Evolutionary conservation across 1,284 basidiomycete genomes (phyloP), one percentile per base, ranked within the genome.

Genomic region (Ganoderma meredithae): DNA sequence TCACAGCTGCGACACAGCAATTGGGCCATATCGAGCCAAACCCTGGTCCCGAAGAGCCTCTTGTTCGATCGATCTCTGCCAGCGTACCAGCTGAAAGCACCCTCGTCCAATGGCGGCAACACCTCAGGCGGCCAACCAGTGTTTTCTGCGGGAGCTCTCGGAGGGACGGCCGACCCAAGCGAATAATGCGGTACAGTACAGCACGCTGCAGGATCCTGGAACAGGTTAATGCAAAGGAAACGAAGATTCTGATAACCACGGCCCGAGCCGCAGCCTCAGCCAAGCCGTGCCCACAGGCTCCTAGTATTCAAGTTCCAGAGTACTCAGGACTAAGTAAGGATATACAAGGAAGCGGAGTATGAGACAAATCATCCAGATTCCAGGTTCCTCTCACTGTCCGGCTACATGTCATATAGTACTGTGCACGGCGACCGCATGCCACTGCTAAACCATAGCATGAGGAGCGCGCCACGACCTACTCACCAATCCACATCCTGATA

Each of bases 231-330:
- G 27, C 15, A 40, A 64, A 41, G 58, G 58, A 15, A 61, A 19
- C 3, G 9, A 36, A 9, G 6, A 44, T 33, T 62, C 53, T 66
- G 53, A 62, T 66, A 66, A 62, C 53, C 65, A 65, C 33, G 47
- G 47, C 47, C 36, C 36, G 7, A 40, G 62, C 39, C 52, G 13
- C 33, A 22, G 58, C 58, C 41, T 59, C 44, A 58, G 7, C 22
- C n/a, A 25, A 41, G 25, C 22, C 36, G 62, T 22, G 10, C 27
- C 53, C 43, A 44, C 19, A 19, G n/a, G 43, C 53, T 19, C n/a
- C 36, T 39, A 17, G 39, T 31, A 13, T 60, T 33, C 36, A 17
- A 10, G 36, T n/a, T 4, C 25, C 60, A 25, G 13, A 12, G 47
- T 53, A 47, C 60, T 22, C n/a, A 10, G 47, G 47, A 49, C 47